phyloP scores from a whole-genome alignment of 140 eudicot genomes.

The Flaveria floridana region DNA sequence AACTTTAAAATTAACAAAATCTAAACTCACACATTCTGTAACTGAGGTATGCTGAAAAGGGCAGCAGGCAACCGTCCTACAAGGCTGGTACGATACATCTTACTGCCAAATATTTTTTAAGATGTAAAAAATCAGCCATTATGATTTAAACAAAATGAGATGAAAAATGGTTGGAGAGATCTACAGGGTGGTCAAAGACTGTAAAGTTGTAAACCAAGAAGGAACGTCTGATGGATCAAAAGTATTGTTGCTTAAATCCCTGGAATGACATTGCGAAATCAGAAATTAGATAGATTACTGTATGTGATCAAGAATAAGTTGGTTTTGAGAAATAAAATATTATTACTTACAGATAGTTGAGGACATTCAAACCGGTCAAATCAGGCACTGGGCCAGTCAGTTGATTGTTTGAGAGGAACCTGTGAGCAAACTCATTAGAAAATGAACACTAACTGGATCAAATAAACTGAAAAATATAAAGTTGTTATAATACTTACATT shows the following conservation, averaged over 20 bases:
- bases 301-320: neutral
- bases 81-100: slow-evolving; percentile 39
- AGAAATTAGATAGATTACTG: neutral
- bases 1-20: slow-evolving; percentile 1
- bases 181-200: slow-evolving; percentile 76
- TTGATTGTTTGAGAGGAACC: slow-evolving; percentile 73
- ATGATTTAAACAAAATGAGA: neutral
- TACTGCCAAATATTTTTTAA: slow-evolving; percentile 30
- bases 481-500: slow-evolving; percentile 48
- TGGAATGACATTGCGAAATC: slow-evolving; percentile 32
- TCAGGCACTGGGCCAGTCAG: slow-evolving; percentile 72
- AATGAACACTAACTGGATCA: neutral
- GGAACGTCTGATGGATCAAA: slow-evolving; percentile 60
- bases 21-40: slow-evolving; percentile 64
- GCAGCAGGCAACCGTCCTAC: slow-evolving; percentile 49
- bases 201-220: slow-evolving; percentile 58
- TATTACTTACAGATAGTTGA: slow-evolving; percentile 72
- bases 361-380: slow-evolving; percentile 59
- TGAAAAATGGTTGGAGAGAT: slow-evolving; percentile 25
- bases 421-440: slow-evolving; percentile 22
- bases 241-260: slow-evolving; percentile 87
- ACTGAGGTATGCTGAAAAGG: slow-evolving; percentile 52
- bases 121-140: neutral
- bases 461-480: neutral
- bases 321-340: neutral